Conservation (phyloP, 2,329 filamentous ascomycete genomes). For the Colletotrichum aenigma region DNA sequence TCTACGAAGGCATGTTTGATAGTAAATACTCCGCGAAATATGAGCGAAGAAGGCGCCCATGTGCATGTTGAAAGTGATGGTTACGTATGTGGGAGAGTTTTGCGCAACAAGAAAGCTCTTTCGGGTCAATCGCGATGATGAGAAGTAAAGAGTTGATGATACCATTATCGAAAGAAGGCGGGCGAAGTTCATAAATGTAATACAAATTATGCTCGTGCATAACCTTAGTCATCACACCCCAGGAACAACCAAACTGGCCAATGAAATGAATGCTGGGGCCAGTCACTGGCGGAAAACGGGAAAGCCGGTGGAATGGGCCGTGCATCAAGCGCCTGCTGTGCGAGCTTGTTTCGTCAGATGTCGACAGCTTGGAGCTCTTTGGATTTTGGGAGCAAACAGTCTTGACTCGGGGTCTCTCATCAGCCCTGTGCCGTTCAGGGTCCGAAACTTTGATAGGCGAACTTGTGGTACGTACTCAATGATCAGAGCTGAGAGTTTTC, state of each 20-base stretch:
- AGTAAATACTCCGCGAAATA: fast-evolving
- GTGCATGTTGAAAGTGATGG: neutral
- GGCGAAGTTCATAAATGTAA: neutral
- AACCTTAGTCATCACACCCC: fast-evolving
- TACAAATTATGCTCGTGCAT: neutral
- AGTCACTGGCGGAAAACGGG: neutral
- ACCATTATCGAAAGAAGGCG: neutral
- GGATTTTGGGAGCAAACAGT: neutral
- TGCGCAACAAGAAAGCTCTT: too few relatives aligned
- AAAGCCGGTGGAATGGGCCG: neutral
- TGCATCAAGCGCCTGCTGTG: neutral
- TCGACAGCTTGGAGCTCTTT: neutral
- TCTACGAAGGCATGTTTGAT: too few relatives aligned
- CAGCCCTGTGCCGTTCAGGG: neutral
- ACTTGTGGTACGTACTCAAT: neutral
- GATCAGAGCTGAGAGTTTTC: neutral
- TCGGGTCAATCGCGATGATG: too few relatives aligned
- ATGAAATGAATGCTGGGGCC: neutral
- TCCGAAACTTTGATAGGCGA: neutral
- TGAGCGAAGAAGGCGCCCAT: neutral
- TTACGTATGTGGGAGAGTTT: too few relatives aligned
- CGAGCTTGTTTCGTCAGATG: conserved; percentile 13
- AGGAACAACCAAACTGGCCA: neutral
- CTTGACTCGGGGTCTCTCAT: neutral
- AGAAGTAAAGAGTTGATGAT: neutral